Evolutionary conservation across 2,329 filamentous ascomycete genomes (phyloP).

Genomic region (Diaporthe citri): DNA sequence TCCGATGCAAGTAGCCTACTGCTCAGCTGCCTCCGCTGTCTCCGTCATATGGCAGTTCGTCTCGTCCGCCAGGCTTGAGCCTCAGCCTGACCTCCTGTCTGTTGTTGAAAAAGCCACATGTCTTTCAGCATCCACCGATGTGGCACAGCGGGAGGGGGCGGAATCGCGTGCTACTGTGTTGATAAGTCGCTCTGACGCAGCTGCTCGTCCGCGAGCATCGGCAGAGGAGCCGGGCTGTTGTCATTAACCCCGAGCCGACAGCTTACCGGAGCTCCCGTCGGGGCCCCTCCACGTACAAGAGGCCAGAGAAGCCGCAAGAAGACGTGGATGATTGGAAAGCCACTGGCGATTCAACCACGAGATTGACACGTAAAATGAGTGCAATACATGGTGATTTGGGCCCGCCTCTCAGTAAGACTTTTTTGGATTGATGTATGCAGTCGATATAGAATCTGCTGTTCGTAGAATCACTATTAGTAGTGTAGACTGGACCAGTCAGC

Average conservation of each 20-base stretch:
- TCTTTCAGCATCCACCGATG: background rate
- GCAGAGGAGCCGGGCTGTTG: constrained; percentile 17
- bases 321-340: background rate
- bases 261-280: constrained; percentile 23
- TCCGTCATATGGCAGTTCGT: background rate
- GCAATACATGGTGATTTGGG: background rate
- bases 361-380: background rate
- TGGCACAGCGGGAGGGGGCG: background rate
- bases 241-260: constrained; percentile 20
- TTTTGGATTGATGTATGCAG: no score
- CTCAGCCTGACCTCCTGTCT: background rate
- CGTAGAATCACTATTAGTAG: background rate
- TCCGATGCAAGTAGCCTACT: background rate
- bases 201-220: constrained; percentile 28
- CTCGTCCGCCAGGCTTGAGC: background rate
- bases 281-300: background rate
- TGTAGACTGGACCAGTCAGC: background rate
- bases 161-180: background rate
- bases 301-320: background rate
- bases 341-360: background rate
- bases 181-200: constrained; percentile 15
- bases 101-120: background rate
- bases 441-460: background rate
- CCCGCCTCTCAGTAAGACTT: background rate
- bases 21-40: background rate